phyloP scores from a whole-genome alignment of 2,329 filamentous ascomycete species.

The Fusarium lyarnte region DNA sequence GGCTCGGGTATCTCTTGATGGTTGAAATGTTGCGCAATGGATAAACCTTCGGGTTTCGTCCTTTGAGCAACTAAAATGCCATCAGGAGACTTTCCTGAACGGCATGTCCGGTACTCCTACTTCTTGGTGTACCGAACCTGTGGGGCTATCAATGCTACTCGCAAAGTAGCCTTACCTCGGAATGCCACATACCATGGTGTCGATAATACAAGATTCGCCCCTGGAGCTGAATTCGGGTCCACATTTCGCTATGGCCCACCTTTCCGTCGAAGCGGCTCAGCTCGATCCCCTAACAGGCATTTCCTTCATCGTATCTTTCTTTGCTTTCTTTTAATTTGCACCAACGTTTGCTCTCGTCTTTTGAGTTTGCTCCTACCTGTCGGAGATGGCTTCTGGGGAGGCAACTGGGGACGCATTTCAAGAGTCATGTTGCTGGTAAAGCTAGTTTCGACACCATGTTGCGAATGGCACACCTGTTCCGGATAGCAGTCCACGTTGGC shows the following conservation, averaged over 20 bases:
- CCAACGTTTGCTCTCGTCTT: conserved; percentile 39
- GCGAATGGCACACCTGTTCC: background rate
- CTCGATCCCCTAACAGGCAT: conserved; percentile 46
- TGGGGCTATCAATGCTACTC: conserved; percentile 30
- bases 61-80: conserved; percentile 17
- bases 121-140: conserved; percentile 41
- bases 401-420: conserved; percentile 32
- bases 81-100: conserved; percentile 47
- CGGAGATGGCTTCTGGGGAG: conserved; percentile 51
- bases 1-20: conserved; percentile 51
- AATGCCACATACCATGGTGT: conserved; percentile 20
- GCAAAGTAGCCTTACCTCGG: conserved; percentile 13
- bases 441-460: conserved; percentile 13
- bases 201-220: conserved; percentile 26
- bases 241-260: conserved; percentile 1
- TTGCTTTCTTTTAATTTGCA: conserved; percentile 36
- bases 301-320: conserved; percentile 44
- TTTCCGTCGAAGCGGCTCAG: conserved; percentile 52
- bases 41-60: conserved; percentile 9
- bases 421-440: background rate
- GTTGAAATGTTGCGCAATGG: conserved; percentile 22
- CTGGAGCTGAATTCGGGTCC: conserved; percentile 21
- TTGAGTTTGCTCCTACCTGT: conserved; percentile 41
- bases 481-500: background rate
- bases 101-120: conserved; percentile 52